Conservation (phyloP, 306 rosid genomes). For the Trichosanthes truncata region DNA sequence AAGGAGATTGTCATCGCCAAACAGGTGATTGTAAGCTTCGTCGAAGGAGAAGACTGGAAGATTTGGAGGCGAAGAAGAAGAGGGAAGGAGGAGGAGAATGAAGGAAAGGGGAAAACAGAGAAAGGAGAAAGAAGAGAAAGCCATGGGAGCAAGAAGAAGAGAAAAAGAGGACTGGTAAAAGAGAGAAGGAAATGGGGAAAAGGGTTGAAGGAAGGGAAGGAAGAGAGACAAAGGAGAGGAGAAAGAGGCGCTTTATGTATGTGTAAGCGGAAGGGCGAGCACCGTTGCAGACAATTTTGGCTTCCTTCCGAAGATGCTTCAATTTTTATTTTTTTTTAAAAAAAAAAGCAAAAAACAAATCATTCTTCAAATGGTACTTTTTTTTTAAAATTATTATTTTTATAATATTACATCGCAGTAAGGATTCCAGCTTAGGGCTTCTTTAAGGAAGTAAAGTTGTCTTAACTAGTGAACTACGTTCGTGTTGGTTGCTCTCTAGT, state of each 20-base stretch:
- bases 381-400: too few species aligned
- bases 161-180: not conserved
- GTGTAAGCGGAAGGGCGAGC: not conserved
- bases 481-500: too few species aligned
- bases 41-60: slow-evolving; percentile 60
- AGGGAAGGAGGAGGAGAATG: not conserved
- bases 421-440: too few species aligned
- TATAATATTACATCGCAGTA: too few species aligned
- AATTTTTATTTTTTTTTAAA: too few species aligned
- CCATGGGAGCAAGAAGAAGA: slow-evolving; percentile 19
- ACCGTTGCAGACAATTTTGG: not conserved
- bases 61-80: slow-evolving; percentile 29
- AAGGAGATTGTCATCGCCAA: slow-evolving; percentile 66
- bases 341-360: too few species aligned
- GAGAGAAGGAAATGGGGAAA: not conserved
- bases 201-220: not conserved
- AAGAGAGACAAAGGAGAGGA: not conserved
- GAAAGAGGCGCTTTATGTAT: not conserved
- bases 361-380: too few species aligned
- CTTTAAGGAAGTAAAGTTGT: too few species aligned
- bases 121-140: slow-evolving; percentile 8
- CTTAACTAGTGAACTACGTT: too few species aligned
- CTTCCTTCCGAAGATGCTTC: not conserved
- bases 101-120: slow-evolving; percentile 17
- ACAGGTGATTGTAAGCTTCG: slow-evolving; percentile 75